These are phyloP conservation scores for Laguncularia racemosa DNA, from an alignment of 345 rosid species.

Conservation along the genomic window DNA sequence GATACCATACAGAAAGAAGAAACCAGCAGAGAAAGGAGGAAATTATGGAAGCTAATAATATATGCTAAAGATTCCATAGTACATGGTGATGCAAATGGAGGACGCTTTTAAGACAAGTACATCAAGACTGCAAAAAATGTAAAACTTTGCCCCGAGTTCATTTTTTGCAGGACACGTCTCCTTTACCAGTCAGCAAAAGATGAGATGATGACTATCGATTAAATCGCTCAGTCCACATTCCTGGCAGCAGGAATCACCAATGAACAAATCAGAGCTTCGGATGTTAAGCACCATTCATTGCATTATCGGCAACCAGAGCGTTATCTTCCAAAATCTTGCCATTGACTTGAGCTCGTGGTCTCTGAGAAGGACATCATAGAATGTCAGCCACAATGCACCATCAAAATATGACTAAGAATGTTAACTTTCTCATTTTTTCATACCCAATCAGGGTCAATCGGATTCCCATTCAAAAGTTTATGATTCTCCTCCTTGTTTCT, in stretches of 20 bases:
- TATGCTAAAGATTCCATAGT: not conserved
- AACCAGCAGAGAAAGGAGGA: not conserved
- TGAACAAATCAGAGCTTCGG: slow-evolving; percentile 8
- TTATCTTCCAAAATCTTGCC: slow-evolving; percentile 79
- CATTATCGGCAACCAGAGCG: slow-evolving; percentile 45
- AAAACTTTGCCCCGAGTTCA: not conserved
- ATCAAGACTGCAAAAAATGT: not conserved
- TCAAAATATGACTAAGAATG: too few species aligned
- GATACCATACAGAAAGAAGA: not conserved
- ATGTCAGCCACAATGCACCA: not conserved
- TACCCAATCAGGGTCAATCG: slow-evolving; percentile 91
- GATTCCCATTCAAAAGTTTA: slow-evolving; percentile 89
- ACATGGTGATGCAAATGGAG: not conserved
- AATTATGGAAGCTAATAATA: not conserved
- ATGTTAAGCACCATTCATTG: slow-evolving; percentile 66
- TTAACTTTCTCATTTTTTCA: not conserved
- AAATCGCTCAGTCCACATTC: slow-evolving; percentile 6
- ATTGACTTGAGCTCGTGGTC: slow-evolving; percentile 72
- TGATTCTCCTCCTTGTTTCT: slow-evolving; percentile 81
- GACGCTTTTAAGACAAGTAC: not conserved
- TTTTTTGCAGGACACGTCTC: too few species aligned
- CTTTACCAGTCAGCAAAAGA: too few species aligned
- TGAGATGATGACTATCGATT: too few species aligned
- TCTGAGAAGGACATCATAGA: slow-evolving; percentile 25
- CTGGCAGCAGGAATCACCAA: slow-evolving; percentile 2